Percentiles rank a stretch among this genome's conserved stretches.
phyloP scores from a whole-genome alignment of 2,329 filamentous ascomycete genomes.

The Aspergillus ruber region DNA sequence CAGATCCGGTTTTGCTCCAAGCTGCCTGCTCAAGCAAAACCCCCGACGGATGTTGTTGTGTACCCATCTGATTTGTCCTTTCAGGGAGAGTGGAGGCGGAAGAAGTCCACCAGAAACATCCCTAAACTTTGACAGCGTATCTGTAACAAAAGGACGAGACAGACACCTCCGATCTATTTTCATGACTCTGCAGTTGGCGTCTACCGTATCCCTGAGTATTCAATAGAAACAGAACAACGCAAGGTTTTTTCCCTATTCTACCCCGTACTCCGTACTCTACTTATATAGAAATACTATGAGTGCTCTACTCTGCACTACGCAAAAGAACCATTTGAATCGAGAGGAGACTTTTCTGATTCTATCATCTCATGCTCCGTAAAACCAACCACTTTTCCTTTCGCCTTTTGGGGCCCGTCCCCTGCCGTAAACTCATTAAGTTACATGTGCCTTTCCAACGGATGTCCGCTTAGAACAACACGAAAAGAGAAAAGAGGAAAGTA shows the following conservation, averaged over 20 bases:
- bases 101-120: too few species aligned
- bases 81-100: not conserved
- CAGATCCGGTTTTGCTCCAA: too few species aligned
- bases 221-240: not conserved
- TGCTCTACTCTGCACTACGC: too few species aligned
- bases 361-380: conserved; percentile 32
- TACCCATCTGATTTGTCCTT: conserved; percentile 3
- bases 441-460: conserved; percentile 18
- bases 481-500: conserved; percentile 3
- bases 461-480: conserved; percentile 4
- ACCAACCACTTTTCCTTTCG: conserved; percentile 20
- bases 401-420: conserved; percentile 24
- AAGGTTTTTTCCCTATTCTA: not conserved
- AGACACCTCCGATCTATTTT: too few species aligned
- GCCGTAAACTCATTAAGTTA: conserved; percentile 37
- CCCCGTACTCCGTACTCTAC: not conserved
- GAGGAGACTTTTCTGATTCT: conserved; percentile 38
- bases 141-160: too few species aligned
- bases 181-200: too few species aligned
- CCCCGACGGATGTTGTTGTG: conserved; percentile 1
- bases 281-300: too few species aligned
- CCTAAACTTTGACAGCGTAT: too few species aligned
- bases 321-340: conserved; percentile 17
- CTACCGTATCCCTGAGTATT: not conserved
- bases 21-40: conserved; percentile 5